Percentiles rank a stretch among this genome's conserved stretches.
These are phyloP conservation scores for Arthrobotrys sphaeroides DNA, from an alignment of 2,329 filamentous ascomycete genomes.

Conservation along the genomic window DNA sequence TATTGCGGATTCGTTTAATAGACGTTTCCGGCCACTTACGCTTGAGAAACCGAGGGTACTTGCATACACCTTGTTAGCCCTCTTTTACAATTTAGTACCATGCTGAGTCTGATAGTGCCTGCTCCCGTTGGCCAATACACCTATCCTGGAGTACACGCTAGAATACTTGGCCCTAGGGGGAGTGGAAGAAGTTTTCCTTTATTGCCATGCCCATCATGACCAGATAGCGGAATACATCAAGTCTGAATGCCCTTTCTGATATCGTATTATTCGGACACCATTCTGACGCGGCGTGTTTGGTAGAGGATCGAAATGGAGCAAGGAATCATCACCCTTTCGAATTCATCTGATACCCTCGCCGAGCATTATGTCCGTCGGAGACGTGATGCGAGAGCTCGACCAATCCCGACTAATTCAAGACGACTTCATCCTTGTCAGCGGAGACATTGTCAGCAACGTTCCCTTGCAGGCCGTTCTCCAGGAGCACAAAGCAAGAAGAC, in stretches of 20 bases:
- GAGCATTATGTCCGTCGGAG: slow-evolving; percentile 85
- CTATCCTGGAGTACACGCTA: slow-evolving; percentile 95
- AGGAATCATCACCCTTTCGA: slow-evolving; percentile 79
- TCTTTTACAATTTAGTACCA: background rate
- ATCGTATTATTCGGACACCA: background rate
- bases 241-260: slow-evolving; percentile 59
- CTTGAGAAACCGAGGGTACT: slow-evolving; percentile 85
- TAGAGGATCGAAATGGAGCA: slow-evolving; percentile 76
- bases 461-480: slow-evolving; percentile 81
- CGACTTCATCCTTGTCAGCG: slow-evolving; percentile 92
- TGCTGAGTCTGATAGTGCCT: slow-evolving; percentile 73
- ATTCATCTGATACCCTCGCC: slow-evolving; percentile 80
- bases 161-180: slow-evolving; percentile 95
- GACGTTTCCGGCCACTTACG: slow-evolving; percentile 87
- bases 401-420: slow-evolving; percentile 83
- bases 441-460: slow-evolving; percentile 90
- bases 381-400: slow-evolving; percentile 93
- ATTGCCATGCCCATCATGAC: slow-evolving; percentile 86
- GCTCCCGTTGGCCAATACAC: slow-evolving; percentile 88
- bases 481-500: slow-evolving; percentile 80
- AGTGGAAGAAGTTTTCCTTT: slow-evolving; percentile 92
- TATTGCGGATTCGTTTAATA: slow-evolving; percentile 93
- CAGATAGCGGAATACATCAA: slow-evolving; percentile 87
- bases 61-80: slow-evolving; percentile 49
- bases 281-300: background rate